Percentiles rank a stretch among this genome's conserved stretches.
These are phyloP conservation scores for Cordyceps javanica DNA, from an alignment of 2,329 filamentous ascomycete genomes.

Conservation along the genomic window DNA sequence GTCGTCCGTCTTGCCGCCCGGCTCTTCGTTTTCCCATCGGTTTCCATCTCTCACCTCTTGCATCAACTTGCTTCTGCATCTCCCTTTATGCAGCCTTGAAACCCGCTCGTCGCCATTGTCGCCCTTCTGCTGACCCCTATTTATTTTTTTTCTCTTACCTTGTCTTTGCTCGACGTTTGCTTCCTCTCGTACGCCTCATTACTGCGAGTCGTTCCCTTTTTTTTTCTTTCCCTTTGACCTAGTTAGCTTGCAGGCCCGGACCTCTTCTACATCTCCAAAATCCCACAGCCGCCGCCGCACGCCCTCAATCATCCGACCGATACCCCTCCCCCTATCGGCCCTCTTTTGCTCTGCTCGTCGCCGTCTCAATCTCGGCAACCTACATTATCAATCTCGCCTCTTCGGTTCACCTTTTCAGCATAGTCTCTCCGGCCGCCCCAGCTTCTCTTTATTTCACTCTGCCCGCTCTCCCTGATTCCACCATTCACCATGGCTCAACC, in stretches of 20 bases:
- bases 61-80: conserved; percentile 7
- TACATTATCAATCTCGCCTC: not conserved
- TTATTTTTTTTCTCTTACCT: not conserved
- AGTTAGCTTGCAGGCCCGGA: not conserved
- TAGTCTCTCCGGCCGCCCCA: not conserved
- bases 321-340: conserved; percentile 7
- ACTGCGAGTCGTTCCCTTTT: not conserved
- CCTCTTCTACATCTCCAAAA: not conserved
- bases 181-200: not conserved
- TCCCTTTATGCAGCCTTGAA: conserved; percentile 10
- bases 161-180: not conserved
- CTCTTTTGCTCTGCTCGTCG: not conserved
- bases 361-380: not conserved
- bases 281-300: not conserved
- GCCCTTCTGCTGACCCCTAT: no score
- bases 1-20: not conserved
- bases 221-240: not conserved
- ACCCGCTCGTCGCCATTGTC: conserved; percentile 3
- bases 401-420: not conserved
- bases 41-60: not conserved
- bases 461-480: conserved; percentile 6
- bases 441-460: not conserved
- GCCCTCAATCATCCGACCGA: not conserved
- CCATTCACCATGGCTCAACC: conserved; percentile 64
- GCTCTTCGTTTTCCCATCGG: not conserved